A percentile compares a stretch with the other conserved stretches of the same genome.
Evolutionary conservation across 352 stramenopile genomes (phyloP).

Genomic region (Phytophthora vignae): DNA sequence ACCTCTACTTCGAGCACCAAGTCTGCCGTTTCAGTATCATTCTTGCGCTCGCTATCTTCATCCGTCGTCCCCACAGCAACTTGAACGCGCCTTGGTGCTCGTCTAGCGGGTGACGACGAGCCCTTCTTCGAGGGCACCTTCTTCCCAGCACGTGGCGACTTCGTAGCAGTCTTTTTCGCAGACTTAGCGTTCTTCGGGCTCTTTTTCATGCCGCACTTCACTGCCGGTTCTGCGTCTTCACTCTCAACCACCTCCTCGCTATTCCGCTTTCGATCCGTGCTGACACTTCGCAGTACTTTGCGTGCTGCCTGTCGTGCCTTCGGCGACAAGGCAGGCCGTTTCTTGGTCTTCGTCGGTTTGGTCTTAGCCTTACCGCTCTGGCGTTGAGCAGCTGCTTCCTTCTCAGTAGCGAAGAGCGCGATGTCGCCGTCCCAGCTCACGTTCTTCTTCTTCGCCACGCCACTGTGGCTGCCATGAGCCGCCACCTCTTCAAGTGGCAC

Average conservation of each 20-base stretch:
- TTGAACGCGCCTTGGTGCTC: constrained; percentile 40
- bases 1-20: constrained; percentile 71
- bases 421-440: constrained; percentile 63
- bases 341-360: constrained; percentile 19
- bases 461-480: constrained; percentile 63
- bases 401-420: constrained; percentile 45
- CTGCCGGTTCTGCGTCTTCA: constrained; percentile 11
- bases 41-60: constrained; percentile 57
- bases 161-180: constrained; percentile 18
- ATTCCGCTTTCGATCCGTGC: constrained; percentile 16
- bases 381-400: constrained; percentile 12
- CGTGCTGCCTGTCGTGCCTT: constrained; percentile 15
- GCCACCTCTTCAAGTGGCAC: constrained; percentile 49
- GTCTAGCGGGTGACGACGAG: constrained; percentile 11
- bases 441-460: constrained; percentile 33
- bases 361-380: constrained; percentile 11
- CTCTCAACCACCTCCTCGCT: constrained; percentile 7
- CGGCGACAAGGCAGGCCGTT: constrained; percentile 13
- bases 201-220: constrained; percentile 17
- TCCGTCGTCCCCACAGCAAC: constrained; percentile 60
- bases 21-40: constrained; percentile 50
- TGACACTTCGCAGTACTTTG: constrained; percentile 21
- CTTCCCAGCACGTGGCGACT: constrained; percentile 20
- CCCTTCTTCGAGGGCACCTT: constrained; percentile 17
- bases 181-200: constrained; percentile 21